These are phyloP conservation scores for Jamesozyma piceae DNA, from an alignment of 805 yeast genomes.

Conservation along the genomic window DNA sequence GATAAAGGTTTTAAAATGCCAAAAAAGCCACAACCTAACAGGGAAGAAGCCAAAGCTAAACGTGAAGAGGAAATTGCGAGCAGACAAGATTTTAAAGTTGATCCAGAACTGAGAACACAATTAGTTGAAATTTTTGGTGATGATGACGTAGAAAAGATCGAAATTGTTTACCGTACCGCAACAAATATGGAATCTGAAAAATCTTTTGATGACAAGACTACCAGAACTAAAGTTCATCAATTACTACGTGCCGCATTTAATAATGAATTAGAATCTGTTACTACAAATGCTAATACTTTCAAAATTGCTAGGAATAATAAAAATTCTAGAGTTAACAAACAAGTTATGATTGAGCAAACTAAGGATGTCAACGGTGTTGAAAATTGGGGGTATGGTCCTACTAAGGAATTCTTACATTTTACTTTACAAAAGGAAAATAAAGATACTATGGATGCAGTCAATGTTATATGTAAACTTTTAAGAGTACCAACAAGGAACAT, in stretches of 20 bases:
- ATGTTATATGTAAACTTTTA: conserved; percentile 59
- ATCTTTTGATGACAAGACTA: conserved; percentile 53
- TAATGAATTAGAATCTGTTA: conserved; percentile 67
- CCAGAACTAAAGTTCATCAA: conserved; percentile 73
- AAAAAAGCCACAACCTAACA: conserved; percentile 37
- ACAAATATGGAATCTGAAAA: conserved; percentile 48
- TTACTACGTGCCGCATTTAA: conserved; percentile 64
- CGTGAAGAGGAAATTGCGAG: conserved; percentile 24
- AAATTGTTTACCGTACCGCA: conserved; percentile 46
- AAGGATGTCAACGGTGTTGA: conserved; percentile 43
- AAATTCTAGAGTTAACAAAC: conserved; percentile 32
- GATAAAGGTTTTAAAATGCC: conserved; percentile 65
- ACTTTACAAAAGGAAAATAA: conserved; percentile 86
- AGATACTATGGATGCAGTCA: conserved; percentile 94
- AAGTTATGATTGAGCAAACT: conserved; percentile 30
- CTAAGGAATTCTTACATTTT: conserved; percentile 61
- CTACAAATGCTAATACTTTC: conserved; percentile 60
- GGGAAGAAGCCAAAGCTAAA: conserved; percentile 32
- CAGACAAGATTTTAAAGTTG: conserved; percentile 34
- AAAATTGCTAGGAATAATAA: conserved; percentile 47
- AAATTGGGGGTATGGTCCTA: conserved; percentile 66
- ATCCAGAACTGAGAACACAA: conserved; percentile 38
- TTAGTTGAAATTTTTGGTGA: conserved; percentile 50
- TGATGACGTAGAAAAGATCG: conserved; percentile 48
- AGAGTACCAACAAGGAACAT: conserved; percentile 63